Conservation (phyloP, 2,329 filamentous ascomycete genomes). For the Pleomassaria siparia region DNA sequence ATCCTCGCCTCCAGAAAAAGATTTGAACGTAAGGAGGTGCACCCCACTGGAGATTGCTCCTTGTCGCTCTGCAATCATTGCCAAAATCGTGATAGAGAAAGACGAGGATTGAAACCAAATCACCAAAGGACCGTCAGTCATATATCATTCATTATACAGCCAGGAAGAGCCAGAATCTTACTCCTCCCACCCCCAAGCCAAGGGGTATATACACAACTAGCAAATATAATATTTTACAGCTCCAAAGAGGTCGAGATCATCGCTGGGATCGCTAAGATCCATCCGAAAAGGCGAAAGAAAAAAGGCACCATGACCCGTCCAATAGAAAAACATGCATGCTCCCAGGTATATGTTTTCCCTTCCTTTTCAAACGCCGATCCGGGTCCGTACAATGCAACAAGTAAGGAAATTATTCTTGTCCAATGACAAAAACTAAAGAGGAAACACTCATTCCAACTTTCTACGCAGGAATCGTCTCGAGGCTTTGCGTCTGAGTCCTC, state of each 20-base stretch:
- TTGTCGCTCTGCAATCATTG: too few species aligned
- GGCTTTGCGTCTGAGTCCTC: conserved; percentile 7
- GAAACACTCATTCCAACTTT: too few species aligned
- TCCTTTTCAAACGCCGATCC: neutral
- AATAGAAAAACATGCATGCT: neutral
- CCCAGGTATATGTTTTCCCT: neutral
- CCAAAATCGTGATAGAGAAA: too few species aligned
- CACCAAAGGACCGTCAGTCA: neutral
- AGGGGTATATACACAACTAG: neutral
- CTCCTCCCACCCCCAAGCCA: neutral
- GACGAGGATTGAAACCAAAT: neutral
- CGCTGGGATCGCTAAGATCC: neutral
- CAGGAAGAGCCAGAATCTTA: neutral
- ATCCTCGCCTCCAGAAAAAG: too few species aligned
- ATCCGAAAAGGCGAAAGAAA: too few species aligned
- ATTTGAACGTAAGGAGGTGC: too few species aligned
- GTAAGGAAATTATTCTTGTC: neutral
- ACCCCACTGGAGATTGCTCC: too few species aligned
- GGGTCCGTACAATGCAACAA: neutral
- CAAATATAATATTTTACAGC: neutral
- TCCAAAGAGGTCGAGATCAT: neutral
- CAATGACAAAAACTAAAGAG: too few species aligned
- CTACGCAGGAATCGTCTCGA: conserved; percentile 4
- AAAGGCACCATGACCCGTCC: too few species aligned
- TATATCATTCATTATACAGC: neutral